Evolutionary conservation across 2,329 filamentous ascomycete genomes (phyloP).

Genomic region (Blastomyces emzantsi): DNA sequence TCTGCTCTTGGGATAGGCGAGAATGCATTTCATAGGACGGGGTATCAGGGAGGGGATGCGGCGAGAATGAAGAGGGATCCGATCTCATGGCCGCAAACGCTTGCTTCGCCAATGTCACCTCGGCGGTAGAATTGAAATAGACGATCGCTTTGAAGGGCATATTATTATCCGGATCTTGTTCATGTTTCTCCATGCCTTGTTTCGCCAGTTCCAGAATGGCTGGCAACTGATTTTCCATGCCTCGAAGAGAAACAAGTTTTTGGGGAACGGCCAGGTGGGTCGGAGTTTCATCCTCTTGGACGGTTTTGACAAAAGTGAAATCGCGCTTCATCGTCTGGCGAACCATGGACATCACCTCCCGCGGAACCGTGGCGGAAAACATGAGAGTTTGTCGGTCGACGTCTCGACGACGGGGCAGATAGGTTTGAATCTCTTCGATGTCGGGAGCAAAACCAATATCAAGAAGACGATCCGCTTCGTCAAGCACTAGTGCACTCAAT

Average conservation of each 20-base stretch:
- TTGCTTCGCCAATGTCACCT: slow-evolving; percentile 56
- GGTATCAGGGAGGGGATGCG: slow-evolving; percentile 26
- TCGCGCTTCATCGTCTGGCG: slow-evolving; percentile 66
- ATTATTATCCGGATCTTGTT: slow-evolving; percentile 27
- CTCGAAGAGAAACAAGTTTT: slow-evolving; percentile 56
- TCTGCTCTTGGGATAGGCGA: slow-evolving; percentile 58
- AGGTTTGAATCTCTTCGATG: slow-evolving; percentile 51
- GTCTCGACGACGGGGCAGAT: slow-evolving; percentile 54
- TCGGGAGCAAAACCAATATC: slow-evolving; percentile 60
- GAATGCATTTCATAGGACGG: slow-evolving; percentile 62
- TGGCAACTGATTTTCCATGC: slow-evolving; percentile 69
- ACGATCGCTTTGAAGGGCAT: slow-evolving; percentile 90
- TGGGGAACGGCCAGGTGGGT: slow-evolving; percentile 84
- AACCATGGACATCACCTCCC: slow-evolving; percentile 71
- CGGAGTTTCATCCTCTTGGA: slow-evolving; percentile 67
- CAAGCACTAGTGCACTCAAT: slow-evolving; percentile 52
- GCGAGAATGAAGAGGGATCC: slow-evolving; percentile 17
- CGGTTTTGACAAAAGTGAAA: slow-evolving; percentile 88
- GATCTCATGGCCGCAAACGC: slow-evolving; percentile 42
- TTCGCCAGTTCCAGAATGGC: slow-evolving; percentile 66
- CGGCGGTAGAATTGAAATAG: slow-evolving; percentile 73
- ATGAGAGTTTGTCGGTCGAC: slow-evolving; percentile 81
- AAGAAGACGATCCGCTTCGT: slow-evolving; percentile 59
- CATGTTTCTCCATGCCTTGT: slow-evolving; percentile 45
- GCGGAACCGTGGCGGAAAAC: slow-evolving; percentile 88